Evolutionary conservation across 2,329 filamentous ascomycete species (phyloP).

Genomic region (Aphanoascus verrucosus): DNA sequence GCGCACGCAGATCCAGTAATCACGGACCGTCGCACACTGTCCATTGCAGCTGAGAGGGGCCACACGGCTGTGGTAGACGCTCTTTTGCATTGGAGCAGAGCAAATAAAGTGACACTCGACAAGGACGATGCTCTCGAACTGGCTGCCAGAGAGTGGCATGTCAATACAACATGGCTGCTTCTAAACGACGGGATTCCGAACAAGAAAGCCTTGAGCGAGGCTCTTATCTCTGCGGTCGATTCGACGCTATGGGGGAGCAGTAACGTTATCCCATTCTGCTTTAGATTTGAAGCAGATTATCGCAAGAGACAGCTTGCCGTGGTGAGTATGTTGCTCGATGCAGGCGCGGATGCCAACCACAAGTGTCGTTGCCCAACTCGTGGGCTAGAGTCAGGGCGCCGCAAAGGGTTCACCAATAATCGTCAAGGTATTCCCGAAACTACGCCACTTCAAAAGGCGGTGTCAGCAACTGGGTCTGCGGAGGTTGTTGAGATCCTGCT

Average conservation of each 20-base stretch:
- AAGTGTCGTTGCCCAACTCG: background rate
- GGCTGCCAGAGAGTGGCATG: constrained; percentile 5
- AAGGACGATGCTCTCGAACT: background rate
- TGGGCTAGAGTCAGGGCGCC: background rate
- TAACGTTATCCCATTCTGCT: background rate
- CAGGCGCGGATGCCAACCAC: background rate
- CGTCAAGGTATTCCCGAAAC: background rate
- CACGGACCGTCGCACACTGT: background rate
- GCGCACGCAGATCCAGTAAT: background rate
- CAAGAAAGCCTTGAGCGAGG: background rate
- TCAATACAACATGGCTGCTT: background rate
- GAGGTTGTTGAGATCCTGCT: constrained; percentile 2
- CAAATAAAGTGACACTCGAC: background rate
- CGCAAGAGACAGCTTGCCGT: background rate
- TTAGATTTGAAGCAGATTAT: background rate
- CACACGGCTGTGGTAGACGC: background rate
- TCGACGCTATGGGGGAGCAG: background rate
- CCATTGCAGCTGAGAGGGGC: constrained; percentile 1
- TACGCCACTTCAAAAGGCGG: constrained; percentile 4
- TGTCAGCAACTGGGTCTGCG: background rate
- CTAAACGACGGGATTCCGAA: constrained; percentile 1
- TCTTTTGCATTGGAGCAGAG: background rate
- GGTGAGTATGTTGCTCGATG: background rate
- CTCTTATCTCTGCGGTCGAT: background rate
- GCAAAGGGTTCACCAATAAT: background rate